These are phyloP conservation scores for Protomyces inouyei DNA, from an alignment of 1,139 yeast genomes.

Conservation along the genomic window DNA sequence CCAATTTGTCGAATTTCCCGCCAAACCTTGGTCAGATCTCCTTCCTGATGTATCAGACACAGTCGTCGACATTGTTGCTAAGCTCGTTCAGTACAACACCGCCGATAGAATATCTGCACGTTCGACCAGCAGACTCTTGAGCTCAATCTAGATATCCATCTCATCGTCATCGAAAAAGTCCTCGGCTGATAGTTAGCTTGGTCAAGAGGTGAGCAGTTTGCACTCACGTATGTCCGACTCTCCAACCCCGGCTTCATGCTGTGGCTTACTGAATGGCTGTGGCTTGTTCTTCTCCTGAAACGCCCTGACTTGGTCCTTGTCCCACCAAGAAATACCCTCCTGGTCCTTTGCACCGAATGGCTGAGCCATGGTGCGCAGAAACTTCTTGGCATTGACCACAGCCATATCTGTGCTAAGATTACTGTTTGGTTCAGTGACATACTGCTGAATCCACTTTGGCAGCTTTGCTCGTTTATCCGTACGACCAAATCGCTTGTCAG, in stretches of 20 bases:
- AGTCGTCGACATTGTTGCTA: not conserved
- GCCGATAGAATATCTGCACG: not conserved
- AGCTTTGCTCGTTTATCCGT: conserved; percentile 77
- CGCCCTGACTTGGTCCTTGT: conserved; percentile 17
- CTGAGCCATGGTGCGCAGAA: conserved; percentile 87
- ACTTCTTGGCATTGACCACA: conserved; percentile 86
- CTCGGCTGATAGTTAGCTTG: not conserved
- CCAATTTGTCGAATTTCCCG: conserved; percentile 3
- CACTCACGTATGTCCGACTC: not conserved
- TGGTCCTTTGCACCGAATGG: conserved; percentile 87
- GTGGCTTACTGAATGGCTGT: not conserved
- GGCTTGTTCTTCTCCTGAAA: conserved; percentile 11
- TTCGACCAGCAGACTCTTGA: not conserved
- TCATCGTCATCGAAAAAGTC: not conserved
- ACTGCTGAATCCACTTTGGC: conserved; percentile 97
- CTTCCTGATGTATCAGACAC: not conserved
- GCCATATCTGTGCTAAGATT: conserved; percentile 97
- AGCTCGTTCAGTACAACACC: conserved; percentile 7
- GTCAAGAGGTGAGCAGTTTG: not conserved
- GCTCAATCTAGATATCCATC: not conserved
- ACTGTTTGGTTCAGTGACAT: conserved; percentile 81
- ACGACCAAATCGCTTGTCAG: conserved; percentile 71
- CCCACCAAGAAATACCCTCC: conserved; percentile 95
- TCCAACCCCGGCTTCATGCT: not conserved
- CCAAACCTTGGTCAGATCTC: conserved; percentile 5